Conservation (phyloP, 139 green algal species). For the Chlamydomonas sphaeroides region DNA sequence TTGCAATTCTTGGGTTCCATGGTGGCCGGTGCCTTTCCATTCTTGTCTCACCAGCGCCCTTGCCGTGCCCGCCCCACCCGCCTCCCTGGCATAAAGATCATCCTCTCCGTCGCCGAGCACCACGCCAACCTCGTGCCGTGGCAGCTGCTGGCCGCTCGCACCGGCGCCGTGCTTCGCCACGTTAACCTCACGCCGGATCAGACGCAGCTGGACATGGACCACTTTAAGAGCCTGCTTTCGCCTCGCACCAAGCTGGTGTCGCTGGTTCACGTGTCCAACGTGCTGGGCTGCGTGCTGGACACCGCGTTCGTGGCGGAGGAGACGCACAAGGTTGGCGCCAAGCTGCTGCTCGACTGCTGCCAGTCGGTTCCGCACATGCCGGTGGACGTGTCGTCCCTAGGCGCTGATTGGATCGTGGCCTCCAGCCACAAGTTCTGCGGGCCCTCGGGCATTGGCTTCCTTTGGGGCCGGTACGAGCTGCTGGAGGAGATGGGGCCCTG, state of each 20-base stretch:
- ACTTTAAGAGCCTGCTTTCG: constrained; percentile 55
- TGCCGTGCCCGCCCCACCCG: not conserved
- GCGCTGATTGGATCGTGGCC: constrained; percentile 95
- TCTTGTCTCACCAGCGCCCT: no score
- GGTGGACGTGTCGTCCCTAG: constrained; percentile 88
- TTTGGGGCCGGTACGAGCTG: constrained; percentile 92
- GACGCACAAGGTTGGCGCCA: constrained; percentile 66
- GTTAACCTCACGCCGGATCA: constrained; percentile 70
- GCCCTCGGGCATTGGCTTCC: constrained; percentile 97
- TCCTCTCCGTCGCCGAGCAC: constrained; percentile 96
- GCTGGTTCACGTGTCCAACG: constrained; percentile 95
- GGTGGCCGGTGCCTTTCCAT: no score
- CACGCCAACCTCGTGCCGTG: constrained; percentile 99
- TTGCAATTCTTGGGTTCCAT: no score
- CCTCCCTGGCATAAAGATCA: constrained; percentile 66
- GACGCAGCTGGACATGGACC: constrained; percentile 79
- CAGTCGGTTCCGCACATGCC: constrained; percentile 97
- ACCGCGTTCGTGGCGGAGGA: constrained; percentile 66
- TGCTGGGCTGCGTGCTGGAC: constrained; percentile 82
- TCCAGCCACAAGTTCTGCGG: constrained; percentile 98
- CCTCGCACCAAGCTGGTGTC: constrained; percentile 84
- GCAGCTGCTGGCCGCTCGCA: constrained; percentile 91
- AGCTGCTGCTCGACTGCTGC: constrained; percentile 95
- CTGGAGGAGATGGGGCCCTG: constrained; percentile 94
- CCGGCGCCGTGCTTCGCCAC: constrained; percentile 82